phyloP scores from a whole-genome alignment of 106 monocot species.

The Dendrobium nobile region DNA sequence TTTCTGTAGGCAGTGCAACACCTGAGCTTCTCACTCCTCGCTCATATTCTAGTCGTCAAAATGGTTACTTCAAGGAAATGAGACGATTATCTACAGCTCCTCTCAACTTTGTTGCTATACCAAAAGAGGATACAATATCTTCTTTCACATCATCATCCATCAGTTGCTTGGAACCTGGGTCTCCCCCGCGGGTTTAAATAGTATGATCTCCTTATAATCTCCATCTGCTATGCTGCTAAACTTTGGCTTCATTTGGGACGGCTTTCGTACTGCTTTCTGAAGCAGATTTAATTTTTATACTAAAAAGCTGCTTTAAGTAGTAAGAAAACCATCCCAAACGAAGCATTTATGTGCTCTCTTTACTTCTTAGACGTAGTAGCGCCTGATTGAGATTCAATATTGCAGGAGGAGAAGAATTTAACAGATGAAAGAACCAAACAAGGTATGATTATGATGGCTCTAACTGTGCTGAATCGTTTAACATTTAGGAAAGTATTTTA shows the following conservation, averaged over 20 bases:
- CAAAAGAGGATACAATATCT: constrained; percentile 56
- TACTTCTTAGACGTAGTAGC: too few relatives aligned
- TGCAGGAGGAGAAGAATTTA: not conserved
- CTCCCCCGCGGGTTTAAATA: constrained; percentile 26
- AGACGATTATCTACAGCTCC: constrained; percentile 46
- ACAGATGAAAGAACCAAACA: not conserved
- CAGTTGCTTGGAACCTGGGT: constrained; percentile 58
- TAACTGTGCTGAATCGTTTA: not conserved
- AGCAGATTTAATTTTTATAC: too few relatives aligned
- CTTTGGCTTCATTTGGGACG: not conserved
- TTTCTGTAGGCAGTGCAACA: constrained; percentile 45
- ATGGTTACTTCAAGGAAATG: constrained; percentile 49
- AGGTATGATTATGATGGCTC: not conserved
- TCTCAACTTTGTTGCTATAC: constrained; percentile 47
- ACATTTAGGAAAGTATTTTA: not conserved
- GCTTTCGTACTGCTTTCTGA: too few relatives aligned
- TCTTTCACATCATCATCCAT: constrained; percentile 46
- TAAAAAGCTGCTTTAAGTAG: too few relatives aligned
- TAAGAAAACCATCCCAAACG: too few relatives aligned
- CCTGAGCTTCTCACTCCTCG: constrained; percentile 71
- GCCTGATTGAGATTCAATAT: not conserved
- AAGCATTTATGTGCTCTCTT: not conserved
- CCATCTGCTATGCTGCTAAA: not conserved
- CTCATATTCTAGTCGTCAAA: constrained; percentile 55
- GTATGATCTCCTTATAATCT: not conserved